A percentile compares a stretch with the other conserved stretches of the same genome.
Evolutionary conservation across 2,329 filamentous ascomycete species (phyloP).

Genomic region (Aspergillus jensenii): DNA sequence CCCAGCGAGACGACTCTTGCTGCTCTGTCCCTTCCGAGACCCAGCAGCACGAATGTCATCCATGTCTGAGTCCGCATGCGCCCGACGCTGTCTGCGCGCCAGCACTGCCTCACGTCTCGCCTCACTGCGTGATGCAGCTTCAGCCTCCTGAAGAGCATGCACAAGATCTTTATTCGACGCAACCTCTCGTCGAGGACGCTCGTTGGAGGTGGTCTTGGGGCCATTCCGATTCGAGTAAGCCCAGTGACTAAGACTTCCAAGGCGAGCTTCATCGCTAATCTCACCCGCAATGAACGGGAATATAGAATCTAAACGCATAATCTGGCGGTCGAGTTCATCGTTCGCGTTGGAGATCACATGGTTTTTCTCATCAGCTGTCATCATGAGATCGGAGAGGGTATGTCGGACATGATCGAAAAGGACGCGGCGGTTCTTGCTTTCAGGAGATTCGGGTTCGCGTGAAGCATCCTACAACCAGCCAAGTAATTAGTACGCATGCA

Average conservation of each 20-base stretch:
- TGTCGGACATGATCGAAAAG: constrained; percentile 76
- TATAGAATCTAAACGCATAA: constrained; percentile 79
- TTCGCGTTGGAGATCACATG: constrained; percentile 93
- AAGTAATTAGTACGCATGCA: background rate
- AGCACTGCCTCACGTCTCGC: constrained; percentile 78
- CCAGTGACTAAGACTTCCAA: constrained; percentile 91
- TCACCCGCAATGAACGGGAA: constrained; percentile 84
- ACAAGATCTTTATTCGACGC: constrained; percentile 68
- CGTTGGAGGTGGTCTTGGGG: constrained; percentile 59
- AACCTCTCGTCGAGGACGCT: constrained; percentile 75
- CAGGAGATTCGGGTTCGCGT: constrained; percentile 33
- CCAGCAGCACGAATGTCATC: constrained; percentile 60
- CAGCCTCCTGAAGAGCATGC: constrained; percentile 74
- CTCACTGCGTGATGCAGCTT: constrained; percentile 81
- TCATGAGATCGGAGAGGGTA: constrained; percentile 79
- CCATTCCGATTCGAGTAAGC: constrained; percentile 80
- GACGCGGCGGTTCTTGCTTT: constrained; percentile 54
- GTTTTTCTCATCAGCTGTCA: constrained; percentile 95
- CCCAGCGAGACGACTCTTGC: constrained; percentile 48
- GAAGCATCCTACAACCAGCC: constrained; percentile 25
- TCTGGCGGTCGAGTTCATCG: constrained; percentile 80
- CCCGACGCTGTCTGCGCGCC: constrained; percentile 71
- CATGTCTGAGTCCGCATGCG: constrained; percentile 74
- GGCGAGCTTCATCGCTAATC: constrained; percentile 90
- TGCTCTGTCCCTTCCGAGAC: constrained; percentile 56